Conservation (phyloP, 176 grass and related monocot genomes). For the Elymus sibiricus region DNA sequence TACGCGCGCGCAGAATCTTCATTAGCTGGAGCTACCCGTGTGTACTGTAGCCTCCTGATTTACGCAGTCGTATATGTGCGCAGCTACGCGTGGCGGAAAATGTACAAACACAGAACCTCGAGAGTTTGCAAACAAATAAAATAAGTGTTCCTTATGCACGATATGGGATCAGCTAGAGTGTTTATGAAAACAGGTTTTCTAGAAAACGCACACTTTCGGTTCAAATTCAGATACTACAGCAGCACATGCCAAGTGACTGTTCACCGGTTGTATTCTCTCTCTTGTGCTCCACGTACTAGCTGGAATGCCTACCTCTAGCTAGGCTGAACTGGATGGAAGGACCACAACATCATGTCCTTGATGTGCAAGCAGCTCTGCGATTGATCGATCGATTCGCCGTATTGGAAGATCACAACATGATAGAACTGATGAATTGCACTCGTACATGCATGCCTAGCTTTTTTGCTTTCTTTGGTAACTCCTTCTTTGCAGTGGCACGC, state of each 20-base stretch:
- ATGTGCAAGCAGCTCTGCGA: background rate
- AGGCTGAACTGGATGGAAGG: background rate
- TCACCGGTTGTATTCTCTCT: background rate
- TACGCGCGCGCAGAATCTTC: background rate
- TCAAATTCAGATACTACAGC: background rate
- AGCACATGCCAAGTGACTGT: background rate
- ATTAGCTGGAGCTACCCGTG: background rate
- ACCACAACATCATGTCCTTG: conserved; percentile 19
- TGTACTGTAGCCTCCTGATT: background rate
- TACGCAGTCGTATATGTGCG: too few species aligned
- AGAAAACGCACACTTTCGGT: background rate
- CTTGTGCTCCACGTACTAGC: too few species aligned
- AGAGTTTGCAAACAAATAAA: too few species aligned
- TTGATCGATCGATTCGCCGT: background rate
- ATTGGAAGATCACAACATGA: conserved; percentile 7
- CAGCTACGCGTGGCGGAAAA: too few species aligned
- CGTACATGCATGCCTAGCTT: background rate
- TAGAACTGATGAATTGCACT: background rate
- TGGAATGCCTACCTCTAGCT: background rate
- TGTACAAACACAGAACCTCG: too few species aligned
- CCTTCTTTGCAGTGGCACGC: background rate
- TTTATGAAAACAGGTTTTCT: too few species aligned
- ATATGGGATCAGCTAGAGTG: too few species aligned
- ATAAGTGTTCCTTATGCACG: too few species aligned
- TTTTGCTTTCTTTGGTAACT: conserved; percentile 5